Evolutionary conservation across 129 eudicot species (phyloP).

Genomic region (Cynara cardunculus): DNA sequence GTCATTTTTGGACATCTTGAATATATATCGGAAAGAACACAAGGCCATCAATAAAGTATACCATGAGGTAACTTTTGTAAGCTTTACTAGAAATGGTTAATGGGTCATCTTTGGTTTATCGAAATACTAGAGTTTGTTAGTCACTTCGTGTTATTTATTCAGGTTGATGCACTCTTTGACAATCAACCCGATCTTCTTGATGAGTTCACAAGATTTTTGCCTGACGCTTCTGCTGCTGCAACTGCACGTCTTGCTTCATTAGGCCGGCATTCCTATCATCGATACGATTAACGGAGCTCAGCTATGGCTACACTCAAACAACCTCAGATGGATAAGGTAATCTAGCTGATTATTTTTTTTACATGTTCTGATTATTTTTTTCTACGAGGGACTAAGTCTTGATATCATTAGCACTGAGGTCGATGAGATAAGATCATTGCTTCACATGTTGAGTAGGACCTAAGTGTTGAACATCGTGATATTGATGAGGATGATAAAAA

Average conservation of each 20-base stretch:
- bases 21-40: conserved; percentile 83
- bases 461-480: conserved; percentile 51
- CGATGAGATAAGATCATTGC: conserved; percentile 45
- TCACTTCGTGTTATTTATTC: no score
- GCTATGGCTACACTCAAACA: conserved; percentile 44
- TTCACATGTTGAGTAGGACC: conserved; percentile 49
- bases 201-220: conserved; percentile 44
- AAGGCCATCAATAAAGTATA: conserved; percentile 76
- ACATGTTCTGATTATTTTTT: background rate
- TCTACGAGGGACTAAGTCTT: background rate
- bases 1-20: conserved; percentile 77
- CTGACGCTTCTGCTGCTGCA: conserved; percentile 44
- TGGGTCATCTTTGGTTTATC: background rate
- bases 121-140: no score
- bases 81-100: background rate
- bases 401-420: conserved; percentile 48
- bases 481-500: conserved; percentile 58
- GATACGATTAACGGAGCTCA: conserved; percentile 23
- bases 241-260: conserved; percentile 33
- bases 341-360: background rate
- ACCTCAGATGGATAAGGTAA: conserved; percentile 60
- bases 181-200: conserved; percentile 65
- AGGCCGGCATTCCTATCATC: conserved; percentile 10
- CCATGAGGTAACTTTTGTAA: conserved; percentile 48
- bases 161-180: conserved; percentile 29